These are phyloP conservation scores for Candida tropicalis DNA, from an alignment of 1,139 yeast species.

Conservation along the genomic window DNA sequence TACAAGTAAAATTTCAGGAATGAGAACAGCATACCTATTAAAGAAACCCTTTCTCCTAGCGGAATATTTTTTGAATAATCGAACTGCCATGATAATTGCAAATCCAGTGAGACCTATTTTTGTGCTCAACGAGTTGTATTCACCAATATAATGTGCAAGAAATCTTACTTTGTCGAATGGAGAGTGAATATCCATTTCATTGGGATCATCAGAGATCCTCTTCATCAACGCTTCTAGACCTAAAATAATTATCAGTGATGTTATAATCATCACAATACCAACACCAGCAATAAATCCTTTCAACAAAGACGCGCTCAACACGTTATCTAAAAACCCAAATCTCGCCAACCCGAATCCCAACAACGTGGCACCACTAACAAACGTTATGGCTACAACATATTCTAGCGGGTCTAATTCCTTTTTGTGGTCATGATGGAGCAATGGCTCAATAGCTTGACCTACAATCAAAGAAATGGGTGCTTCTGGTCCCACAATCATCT, in stretches of 20 bases:
- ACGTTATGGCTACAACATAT: conserved; percentile 71
- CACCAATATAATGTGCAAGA: conserved; percentile 37
- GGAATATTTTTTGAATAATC: conserved; percentile 44
- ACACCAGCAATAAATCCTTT: conserved; percentile 92
- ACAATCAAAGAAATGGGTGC: conserved; percentile 89
- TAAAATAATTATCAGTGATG: conserved; percentile 70
- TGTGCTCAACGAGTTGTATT: conserved; percentile 56
- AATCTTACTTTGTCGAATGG: conserved; percentile 73
- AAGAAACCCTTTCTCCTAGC: conserved; percentile 17
- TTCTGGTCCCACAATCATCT: conserved; percentile 97
- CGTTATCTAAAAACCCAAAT: conserved; percentile 87
- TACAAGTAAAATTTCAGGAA: conserved; percentile 85
- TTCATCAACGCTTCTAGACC: conserved; percentile 56
- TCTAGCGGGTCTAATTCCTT: conserved; percentile 58
- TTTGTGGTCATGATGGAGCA: conserved; percentile 51
- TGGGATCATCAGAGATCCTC: conserved; percentile 35
- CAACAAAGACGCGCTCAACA: conserved; percentile 76
- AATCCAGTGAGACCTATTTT: conserved; percentile 55
- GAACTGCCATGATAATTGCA: conserved; percentile 38
- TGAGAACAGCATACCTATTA: conserved; percentile 42
- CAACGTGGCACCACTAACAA: conserved; percentile 74
- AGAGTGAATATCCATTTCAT: conserved; percentile 64
- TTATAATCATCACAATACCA: conserved; percentile 87
- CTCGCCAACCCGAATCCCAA: conserved; percentile 79
- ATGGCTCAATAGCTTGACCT: conserved; percentile 86